These are phyloP conservation scores for Penicillium sp. DNA, from an alignment of 2,329 filamentous ascomycete genomes.

Conservation along the genomic window DNA sequence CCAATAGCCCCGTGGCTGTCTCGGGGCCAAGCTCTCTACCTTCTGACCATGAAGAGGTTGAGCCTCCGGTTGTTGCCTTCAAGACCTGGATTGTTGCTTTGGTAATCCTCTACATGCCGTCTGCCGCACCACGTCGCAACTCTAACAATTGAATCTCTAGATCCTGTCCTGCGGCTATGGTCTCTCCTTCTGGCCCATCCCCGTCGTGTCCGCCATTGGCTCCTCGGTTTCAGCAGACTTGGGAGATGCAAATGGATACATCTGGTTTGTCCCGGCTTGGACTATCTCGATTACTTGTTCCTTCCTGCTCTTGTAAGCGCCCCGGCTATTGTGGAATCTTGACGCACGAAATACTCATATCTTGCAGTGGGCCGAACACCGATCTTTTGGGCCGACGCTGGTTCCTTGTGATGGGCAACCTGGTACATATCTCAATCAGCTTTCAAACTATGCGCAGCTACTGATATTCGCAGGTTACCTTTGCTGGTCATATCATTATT, in stretches of 20 bases:
- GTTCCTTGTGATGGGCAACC: conserved; percentile 48
- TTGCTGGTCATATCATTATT: conserved; percentile 42
- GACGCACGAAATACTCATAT: neutral
- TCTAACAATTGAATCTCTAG: conserved; percentile 6
- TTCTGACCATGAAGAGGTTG: no score
- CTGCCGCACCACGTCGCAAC: no score
- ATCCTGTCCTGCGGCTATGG: conserved; percentile 36
- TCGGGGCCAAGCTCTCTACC: no score
- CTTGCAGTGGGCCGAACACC: conserved; percentile 41
- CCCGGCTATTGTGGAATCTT: neutral
- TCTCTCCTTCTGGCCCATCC: conserved; percentile 35
- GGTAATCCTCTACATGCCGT: conserved; percentile 4
- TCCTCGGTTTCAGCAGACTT: conserved; percentile 26
- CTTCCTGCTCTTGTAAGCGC: conserved; percentile 40
- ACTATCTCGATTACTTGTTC: conserved; percentile 45
- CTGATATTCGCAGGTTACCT: conserved; percentile 23
- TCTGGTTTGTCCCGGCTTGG: conserved; percentile 33
- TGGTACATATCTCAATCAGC: conserved; percentile 15
- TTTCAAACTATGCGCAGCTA: no score
- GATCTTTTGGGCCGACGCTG: conserved; percentile 51
- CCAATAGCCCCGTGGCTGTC: no score
- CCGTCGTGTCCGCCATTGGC: conserved; percentile 29
- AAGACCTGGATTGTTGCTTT: conserved; percentile 29
- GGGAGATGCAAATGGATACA: conserved; percentile 27
- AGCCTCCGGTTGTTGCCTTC: conserved; percentile 18